phyloP scores from a whole-genome alignment of 2,329 filamentous ascomycete species.

The Calonectria multiphialidica region DNA sequence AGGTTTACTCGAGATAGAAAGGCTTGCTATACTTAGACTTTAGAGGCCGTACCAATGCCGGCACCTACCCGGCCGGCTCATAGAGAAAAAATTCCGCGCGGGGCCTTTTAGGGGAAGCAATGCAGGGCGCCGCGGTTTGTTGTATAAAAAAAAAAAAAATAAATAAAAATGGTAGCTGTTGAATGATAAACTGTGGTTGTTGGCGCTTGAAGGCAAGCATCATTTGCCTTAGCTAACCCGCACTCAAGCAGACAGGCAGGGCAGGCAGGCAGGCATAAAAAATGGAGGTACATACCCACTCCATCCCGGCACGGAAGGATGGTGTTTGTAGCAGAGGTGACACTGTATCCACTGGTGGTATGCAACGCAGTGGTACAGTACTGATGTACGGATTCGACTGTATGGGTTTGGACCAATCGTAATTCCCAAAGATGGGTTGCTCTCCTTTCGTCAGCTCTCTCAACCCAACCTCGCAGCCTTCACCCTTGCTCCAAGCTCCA shows the following conservation, averaged over 20 bases:
- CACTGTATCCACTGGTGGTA: slow-evolving; percentile 15
- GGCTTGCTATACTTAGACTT: slow-evolving; percentile 6
- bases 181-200: background rate
- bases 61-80: background rate
- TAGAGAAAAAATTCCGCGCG: background rate
- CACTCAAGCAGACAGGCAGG: background rate
- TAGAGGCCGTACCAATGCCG: background rate
- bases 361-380: background rate
- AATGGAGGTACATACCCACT: background rate
- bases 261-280: background rate
- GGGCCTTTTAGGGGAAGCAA: background rate
- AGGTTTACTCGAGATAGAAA: slow-evolving; percentile 11
- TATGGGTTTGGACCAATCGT: background rate
- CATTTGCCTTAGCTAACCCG: background rate
- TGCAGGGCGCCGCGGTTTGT: background rate
- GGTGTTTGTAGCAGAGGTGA: background rate
- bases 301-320: background rate
- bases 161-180: background rate
- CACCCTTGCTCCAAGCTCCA: background rate
- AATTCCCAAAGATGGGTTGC: slow-evolving; percentile 13
- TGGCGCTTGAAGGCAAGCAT: slow-evolving; percentile 1
- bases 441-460: slow-evolving; percentile 16
- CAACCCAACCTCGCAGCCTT: slow-evolving; percentile 10
- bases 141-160: too few relatives aligned
- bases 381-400: background rate